Base-by-base conservation (phyloP, 768 basidiomycete genomes). In the Macrocybe gigantea region DNA sequence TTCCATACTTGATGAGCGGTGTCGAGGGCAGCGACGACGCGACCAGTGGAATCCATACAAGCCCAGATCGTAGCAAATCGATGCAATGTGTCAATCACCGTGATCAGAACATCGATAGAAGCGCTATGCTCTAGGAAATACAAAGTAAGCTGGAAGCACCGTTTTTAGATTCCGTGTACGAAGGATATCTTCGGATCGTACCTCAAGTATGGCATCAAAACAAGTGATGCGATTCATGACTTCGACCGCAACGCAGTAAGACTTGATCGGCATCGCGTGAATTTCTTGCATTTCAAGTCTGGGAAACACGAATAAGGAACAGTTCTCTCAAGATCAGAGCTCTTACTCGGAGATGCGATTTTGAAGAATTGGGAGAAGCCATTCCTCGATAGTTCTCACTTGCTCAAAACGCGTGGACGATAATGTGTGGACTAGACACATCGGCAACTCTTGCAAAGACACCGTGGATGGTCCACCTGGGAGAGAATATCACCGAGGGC, bases 61-160 rank as follows among this genome's bases (percentile, higher is more conserved):
- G 78, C 77, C 88, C 88, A 92, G 41, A 90, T 81, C 14, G 78
- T 75, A 8, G 78, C 74, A 55, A 84, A 83, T 6, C 84, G 79
- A 50, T 80, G 76, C n/a, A 92, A 70, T 5, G 80, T 81, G 52
- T 85, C 81, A n/a, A 89, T 73, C 1, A 87, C 75, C 0, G 78
- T 76, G 3, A 72, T 70, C 29, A 89, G 69, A 6, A 81, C 65
- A 14, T 83, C 78, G 0, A 67, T 62, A 33, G 77, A 71, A 5
- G 68, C 67, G 2, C 78, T 71, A 52, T 78, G 71, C 42, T 77
- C 73, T 45, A 92, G 64, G 32, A 82, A 64, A 42, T 60, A 71
- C 12, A 82, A 60, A 31, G 75, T 79, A 45, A 83, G 53, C 82
- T 84, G 49, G 33, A 44, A 50, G 49, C 9, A 40, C n/a, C 29